Conservation (phyloP, 2,329 filamentous ascomycete genomes). For the Mycogone perniciosa region DNA sequence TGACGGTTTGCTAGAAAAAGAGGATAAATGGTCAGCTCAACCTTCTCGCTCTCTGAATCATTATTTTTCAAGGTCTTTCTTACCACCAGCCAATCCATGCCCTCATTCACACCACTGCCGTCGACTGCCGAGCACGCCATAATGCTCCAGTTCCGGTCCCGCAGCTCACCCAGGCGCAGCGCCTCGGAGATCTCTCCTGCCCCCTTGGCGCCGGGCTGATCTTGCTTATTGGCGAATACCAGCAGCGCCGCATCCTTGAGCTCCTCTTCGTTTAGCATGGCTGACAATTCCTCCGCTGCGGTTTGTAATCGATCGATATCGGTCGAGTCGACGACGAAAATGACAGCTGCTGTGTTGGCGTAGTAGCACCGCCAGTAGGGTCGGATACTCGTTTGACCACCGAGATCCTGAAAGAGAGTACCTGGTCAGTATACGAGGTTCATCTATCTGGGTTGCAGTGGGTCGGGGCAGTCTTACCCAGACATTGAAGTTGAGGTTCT, state of each 20-base stretch:
- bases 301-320: conserved; percentile 94
- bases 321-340: conserved; percentile 97
- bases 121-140: conserved; percentile 96
- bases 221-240: conserved; percentile 98
- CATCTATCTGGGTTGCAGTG: not conserved
- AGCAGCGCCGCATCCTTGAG: conserved; percentile 85
- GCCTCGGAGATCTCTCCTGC: conserved; percentile 96
- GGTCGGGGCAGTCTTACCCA: conserved; percentile 58
- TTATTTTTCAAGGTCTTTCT: conserved; percentile 24
- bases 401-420: conserved; percentile 60
- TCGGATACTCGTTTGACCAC: conserved; percentile 96
- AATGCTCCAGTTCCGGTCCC: conserved; percentile 98
- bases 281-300: conserved; percentile 82
- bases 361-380: conserved; percentile 99
- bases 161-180: conserved; percentile 78
- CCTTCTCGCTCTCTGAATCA: conserved; percentile 1
- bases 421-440: not conserved
- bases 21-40: not conserved
- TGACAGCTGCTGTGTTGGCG: conserved; percentile 94
- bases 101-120: conserved; percentile 87
- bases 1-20: conserved; percentile 30
- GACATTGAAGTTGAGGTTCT: conserved; percentile 97
- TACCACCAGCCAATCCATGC: conserved; percentile 98
- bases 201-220: conserved; percentile 93
- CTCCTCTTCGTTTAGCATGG: conserved; percentile 97